Evolutionary conservation across 257 asterid genomes (phyloP).

Genomic region (Solanum megistacrolobum): DNA sequence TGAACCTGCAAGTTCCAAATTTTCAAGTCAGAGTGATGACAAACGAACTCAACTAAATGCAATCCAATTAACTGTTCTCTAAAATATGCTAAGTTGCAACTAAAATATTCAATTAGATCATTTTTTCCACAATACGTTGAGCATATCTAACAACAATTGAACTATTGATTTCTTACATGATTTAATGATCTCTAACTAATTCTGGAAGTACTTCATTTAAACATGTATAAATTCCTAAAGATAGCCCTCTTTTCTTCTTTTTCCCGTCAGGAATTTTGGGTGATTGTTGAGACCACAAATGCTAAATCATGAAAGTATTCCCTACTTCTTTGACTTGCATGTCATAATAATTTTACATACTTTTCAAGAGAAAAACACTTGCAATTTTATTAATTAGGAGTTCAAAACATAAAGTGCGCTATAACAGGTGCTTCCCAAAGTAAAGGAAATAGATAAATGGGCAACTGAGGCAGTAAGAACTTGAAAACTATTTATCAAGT

Average conservation of each 20-base stretch:
- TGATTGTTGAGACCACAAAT: too few relatives aligned
- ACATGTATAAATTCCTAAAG: too few relatives aligned
- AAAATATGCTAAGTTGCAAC: background rate
- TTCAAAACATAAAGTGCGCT: background rate
- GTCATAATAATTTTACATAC: background rate
- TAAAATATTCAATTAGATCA: background rate
- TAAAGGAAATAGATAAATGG: background rate
- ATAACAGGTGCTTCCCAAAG: background rate
- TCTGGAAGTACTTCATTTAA: too few relatives aligned
- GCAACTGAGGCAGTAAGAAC: background rate
- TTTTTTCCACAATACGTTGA: background rate
- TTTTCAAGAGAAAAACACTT: background rate
- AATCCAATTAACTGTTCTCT: background rate
- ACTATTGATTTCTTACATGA: background rate
- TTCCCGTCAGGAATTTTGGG: too few relatives aligned
- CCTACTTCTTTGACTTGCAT: background rate
- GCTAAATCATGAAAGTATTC: too few relatives aligned
- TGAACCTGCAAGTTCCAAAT: constrained; percentile 48
- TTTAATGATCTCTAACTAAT: too few relatives aligned
- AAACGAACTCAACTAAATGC: background rate
- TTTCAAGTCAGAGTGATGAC: background rate
- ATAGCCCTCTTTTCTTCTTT: too few relatives aligned
- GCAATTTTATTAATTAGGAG: background rate
- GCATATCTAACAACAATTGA: background rate
- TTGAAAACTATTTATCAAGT: background rate